phyloP scores from a whole-genome alignment of 495 filamentous ascomycete species.

The Aspergillus ellipticus region DNA sequence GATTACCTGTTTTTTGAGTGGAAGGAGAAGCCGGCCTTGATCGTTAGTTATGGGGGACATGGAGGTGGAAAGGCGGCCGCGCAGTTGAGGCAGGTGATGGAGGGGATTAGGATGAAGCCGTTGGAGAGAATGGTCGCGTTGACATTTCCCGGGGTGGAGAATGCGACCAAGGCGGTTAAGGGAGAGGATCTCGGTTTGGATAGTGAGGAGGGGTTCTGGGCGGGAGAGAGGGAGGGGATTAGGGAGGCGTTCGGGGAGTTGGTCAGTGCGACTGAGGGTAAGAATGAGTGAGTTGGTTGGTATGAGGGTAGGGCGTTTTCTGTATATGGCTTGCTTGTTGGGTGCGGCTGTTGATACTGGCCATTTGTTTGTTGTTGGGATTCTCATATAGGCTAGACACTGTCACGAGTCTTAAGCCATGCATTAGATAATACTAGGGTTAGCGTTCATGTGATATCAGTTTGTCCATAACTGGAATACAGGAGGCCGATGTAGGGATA shows the following conservation, averaged over 20 bases:
- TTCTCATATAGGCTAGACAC: too few relatives aligned
- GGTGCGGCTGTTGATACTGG: too few relatives aligned
- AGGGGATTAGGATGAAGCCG: conserved; percentile 21
- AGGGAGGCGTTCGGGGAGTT: neutral
- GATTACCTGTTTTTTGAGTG: conserved; percentile 60
- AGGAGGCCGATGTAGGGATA: neutral
- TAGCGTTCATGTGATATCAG: neutral
- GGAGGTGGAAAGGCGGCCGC: conserved; percentile 45
- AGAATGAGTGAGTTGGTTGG: neutral
- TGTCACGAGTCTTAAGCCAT: too few relatives aligned
- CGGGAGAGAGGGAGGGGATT: conserved; percentile 1
- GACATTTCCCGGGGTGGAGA: conserved; percentile 16
- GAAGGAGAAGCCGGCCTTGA: conserved; percentile 53
- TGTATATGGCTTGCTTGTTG: neutral
- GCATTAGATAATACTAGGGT: too few relatives aligned
- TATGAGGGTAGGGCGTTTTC: neutral
- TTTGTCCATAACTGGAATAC: too few relatives aligned
- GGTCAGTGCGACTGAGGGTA: neutral
- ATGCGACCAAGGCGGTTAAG: neutral
- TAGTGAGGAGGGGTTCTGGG: conserved; percentile 3
- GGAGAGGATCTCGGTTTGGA: conserved; percentile 8
- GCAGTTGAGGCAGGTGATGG: conserved; percentile 28
- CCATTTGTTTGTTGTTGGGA: too few relatives aligned
- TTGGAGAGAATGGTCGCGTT: conserved; percentile 13
- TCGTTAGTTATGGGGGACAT: conserved; percentile 53